Evolutionary conservation across 257 asterid genomes (phyloP), one percentile per base, ranked within the genome.

Genomic region (Rhazya stricta): DNA sequence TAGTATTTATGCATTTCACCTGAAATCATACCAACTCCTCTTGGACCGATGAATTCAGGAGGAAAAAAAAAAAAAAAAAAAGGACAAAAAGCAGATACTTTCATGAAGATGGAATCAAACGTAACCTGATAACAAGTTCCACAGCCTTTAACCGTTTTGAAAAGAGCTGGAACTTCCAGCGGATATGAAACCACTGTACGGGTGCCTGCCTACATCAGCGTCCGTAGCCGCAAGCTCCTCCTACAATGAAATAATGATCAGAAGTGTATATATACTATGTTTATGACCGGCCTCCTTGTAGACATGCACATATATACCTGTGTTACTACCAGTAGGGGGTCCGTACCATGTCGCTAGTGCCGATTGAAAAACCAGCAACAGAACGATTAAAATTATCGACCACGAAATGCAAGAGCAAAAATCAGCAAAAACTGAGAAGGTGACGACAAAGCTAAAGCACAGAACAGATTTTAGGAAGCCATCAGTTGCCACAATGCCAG

Each of bases 171-270:
- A 67, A n/a, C 77, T 79, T 65, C 85, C 86, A 73, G 85, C 86
- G 11, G 85, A 62, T 56, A 78, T 45, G 67, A 78, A 37, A 27
- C 70, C 60, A 54, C 75, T 72, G 30, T 61, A 76, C 18, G 86
- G 86, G 70, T 79, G 73, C 3, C 51, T 19, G 19, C 21, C 61
- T 11, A 85, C 83, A 74, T n/a, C 53, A 7, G 21, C 15, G 57
- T 67, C n/a, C 77, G 69, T 68, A 85, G 42, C 85, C 88, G 57
- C 88, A 84, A 53, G 81, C 86, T 76, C 86, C 88, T 74, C 88
- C 88, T 43, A 45, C 36, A n/a, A n/a, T n/a, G n/a, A n/a, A n/a
- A n/a, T n/a, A n/a, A n/a, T n/a, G n/a, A n/a, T n/a, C n/a, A n/a
- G n/a, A n/a, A n/a, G n/a, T n/a, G n/a, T n/a, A n/a, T n/a, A n/a